These are phyloP conservation scores for Chlamydomonas sp. DNA, from an alignment of 139 green algal genomes.

Conservation along the genomic window DNA sequence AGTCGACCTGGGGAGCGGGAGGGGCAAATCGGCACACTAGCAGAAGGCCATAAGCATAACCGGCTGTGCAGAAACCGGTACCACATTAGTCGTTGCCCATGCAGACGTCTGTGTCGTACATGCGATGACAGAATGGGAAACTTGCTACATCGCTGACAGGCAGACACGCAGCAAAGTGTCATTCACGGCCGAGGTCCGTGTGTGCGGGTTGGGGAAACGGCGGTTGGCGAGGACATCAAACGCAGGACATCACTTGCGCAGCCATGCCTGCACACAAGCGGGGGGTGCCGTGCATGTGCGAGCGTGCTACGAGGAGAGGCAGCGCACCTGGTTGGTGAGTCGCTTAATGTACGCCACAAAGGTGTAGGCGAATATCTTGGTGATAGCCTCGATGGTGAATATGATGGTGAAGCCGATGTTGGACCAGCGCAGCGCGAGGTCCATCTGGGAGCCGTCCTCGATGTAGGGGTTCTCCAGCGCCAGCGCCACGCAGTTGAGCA, in stretches of 20 bases:
- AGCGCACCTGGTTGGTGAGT: slow-evolving; percentile 50
- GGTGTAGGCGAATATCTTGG: slow-evolving; percentile 83
- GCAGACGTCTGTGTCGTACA: not conserved
- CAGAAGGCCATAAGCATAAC: slow-evolving; percentile 50
- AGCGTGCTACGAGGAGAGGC: not conserved
- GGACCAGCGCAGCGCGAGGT: slow-evolving; percentile 36
- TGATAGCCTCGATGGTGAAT: slow-evolving; percentile 47
- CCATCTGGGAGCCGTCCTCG: slow-evolving; percentile 22
- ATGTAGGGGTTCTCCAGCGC: slow-evolving; percentile 72
- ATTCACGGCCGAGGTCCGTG: too few species aligned
- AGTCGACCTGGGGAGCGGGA: slow-evolving; percentile 69
- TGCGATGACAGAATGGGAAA: too few species aligned
- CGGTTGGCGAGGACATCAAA: not conserved
- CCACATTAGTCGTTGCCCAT: slow-evolving; percentile 54
- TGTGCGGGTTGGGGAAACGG: not conserved
- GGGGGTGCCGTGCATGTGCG: too few species aligned
- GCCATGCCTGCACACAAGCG: too few species aligned
- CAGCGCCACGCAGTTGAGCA: slow-evolving; percentile 79
- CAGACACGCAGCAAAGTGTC: too few species aligned
- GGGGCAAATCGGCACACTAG: slow-evolving; percentile 61
- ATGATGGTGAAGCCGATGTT: slow-evolving; percentile 52
- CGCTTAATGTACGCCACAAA: slow-evolving; percentile 74
- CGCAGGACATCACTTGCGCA: not conserved
- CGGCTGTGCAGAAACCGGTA: not conserved
- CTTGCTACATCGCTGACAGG: too few species aligned